phyloP scores from a whole-genome alignment of 192 early-diverging fungal genomes.

The Coemansia sp. region DNA sequence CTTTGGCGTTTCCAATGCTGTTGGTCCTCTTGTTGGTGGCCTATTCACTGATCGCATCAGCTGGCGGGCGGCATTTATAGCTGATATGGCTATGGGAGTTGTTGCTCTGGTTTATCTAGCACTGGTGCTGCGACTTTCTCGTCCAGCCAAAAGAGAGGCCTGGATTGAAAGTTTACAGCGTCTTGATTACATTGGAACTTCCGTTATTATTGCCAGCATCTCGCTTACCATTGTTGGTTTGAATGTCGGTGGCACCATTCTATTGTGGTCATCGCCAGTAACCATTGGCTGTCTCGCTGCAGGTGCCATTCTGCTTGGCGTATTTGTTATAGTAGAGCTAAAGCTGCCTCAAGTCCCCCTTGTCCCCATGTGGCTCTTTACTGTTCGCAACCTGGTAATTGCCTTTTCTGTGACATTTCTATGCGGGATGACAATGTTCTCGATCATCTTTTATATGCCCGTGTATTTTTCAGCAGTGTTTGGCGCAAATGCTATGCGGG shows the following conservation, averaged over 20 bases:
- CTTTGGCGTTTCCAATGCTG: conserved; percentile 57
- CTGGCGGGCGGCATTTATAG: conserved; percentile 72
- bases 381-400: conserved; percentile 51
- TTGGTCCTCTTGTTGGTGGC: conserved; percentile 60
- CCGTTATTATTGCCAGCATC: conserved; percentile 57
- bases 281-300: conserved; percentile 51
- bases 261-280: conserved; percentile 55
- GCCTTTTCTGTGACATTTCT: conserved; percentile 37
- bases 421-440: conserved; percentile 52
- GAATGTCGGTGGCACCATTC: conserved; percentile 69
- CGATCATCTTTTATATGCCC: conserved; percentile 62
- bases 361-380: conserved; percentile 65
- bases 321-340: conserved; percentile 66
- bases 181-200: conserved; percentile 66
- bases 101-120: conserved; percentile 55
- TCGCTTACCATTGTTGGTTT: conserved; percentile 68
- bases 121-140: conserved; percentile 55
- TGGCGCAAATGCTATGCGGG: conserved; percentile 65
- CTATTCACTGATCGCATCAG: conserved; percentile 55
- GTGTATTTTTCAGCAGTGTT: conserved; percentile 71
- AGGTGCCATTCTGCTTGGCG: conserved; percentile 35
- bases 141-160: conserved; percentile 21
- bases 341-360: conserved; percentile 54
- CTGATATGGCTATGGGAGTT: conserved; percentile 73
- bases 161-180: conserved; percentile 26